Evolutionary conservation across 2,329 filamentous ascomycete species (phyloP), one percentile per base, ranked within the genome.

Genomic region (Cercospora citrullina): DNA sequence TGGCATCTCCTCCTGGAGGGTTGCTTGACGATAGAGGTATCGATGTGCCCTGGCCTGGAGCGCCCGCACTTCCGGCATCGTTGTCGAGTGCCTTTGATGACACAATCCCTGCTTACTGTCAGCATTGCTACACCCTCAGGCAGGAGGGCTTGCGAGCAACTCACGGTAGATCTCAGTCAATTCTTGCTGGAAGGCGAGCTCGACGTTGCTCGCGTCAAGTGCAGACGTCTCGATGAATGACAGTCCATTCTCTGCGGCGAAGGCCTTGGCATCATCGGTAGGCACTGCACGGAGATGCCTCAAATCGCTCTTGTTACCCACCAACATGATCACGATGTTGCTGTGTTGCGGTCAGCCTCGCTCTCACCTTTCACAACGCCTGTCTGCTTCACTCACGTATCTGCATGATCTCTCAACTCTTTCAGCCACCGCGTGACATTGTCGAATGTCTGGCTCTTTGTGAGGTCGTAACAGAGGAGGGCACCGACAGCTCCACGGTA

Each of bases 271-370:
- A 83, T 98, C 94, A 80, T 99, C 95, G 69, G 95, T 99, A 62
- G 95, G 93, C 74, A 99, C 95, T 73, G 95, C 95, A 80, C 95
- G 89, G 79, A 99, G 87, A 84, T 99, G 95, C 83, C 94, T 92
- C 90, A 98, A 91, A 96, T 99, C 95, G 82, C 94, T 98, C 91
- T 99, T 99, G 89, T 99, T 99, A 82, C 95, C 95, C 66, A 98
- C 95, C 77, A 99, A 86, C 95, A 99, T 99, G 81, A 99, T 99
- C 77, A 99, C 75, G 77, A 99, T 98, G 85, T 99, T 99, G 77
- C 93, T 93, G 81, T 98, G 94, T 76, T 94, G 53, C 6, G 30
- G 33, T 68, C 53, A 65, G 63, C 55, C 30, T 59, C 3, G 26
- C 16, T 62, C 8, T 61, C 59, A 16, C 2, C 31, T 16, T 53